These are phyloP conservation scores for Borealophlyctis nickersoniae DNA, from an alignment of 192 early-diverging fungal genomes.

Conservation along the genomic window DNA sequence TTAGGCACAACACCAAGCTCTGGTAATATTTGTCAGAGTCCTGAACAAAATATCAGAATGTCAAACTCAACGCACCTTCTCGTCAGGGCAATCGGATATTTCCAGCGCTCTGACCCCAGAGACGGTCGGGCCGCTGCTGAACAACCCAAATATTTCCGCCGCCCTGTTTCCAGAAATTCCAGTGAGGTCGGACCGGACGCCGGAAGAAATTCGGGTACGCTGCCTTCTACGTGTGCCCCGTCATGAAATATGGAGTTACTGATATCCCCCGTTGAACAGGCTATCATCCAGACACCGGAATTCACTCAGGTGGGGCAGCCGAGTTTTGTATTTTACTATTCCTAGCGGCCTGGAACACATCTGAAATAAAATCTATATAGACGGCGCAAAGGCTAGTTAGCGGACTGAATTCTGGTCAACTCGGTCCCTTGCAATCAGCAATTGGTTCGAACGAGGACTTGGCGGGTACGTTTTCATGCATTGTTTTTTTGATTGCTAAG, in stretches of 20 bases:
- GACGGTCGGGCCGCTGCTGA: slow-evolving; percentile 23
- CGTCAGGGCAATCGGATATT: slow-evolving; percentile 13
- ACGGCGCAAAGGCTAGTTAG: slow-evolving; percentile 19
- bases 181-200: slow-evolving; percentile 8
- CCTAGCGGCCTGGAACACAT: neutral
- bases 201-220: slow-evolving; percentile 22
- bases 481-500: neutral
- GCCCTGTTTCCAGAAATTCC: slow-evolving; percentile 30
- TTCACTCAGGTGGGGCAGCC: slow-evolving; percentile 6
- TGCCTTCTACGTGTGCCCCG: neutral
- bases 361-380: slow-evolving; percentile 1
- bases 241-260: neutral
- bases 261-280: slow-evolving; percentile 2
- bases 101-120: slow-evolving; percentile 16
- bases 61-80: neutral
- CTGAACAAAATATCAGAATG: neutral
- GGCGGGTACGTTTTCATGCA: neutral
- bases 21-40: neutral
- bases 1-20: neutral
- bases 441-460: slow-evolving; percentile 12
- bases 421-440: slow-evolving; percentile 8
- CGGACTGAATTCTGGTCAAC: slow-evolving; percentile 23
- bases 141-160: slow-evolving; percentile 21
- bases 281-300: slow-evolving; percentile 8
- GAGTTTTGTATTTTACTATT: neutral